phyloP scores from a whole-genome alignment of 2,329 filamentous ascomycete genomes.

The Fusarium sp. region DNA sequence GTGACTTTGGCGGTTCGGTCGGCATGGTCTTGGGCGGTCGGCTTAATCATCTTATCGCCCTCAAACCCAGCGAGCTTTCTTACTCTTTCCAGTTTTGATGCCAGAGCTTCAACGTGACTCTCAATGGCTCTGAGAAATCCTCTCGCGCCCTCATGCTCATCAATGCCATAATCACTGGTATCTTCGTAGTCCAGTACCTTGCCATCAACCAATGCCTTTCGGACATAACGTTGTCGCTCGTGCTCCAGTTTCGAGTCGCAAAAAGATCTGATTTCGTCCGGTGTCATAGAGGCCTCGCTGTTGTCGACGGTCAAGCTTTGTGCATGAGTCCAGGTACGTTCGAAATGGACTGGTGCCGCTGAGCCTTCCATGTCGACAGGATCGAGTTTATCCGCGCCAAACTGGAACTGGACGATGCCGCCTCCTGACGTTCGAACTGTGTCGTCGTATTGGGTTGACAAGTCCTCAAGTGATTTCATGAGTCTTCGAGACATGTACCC shows the following conservation, averaged over 20 bases:
- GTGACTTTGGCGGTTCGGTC: constrained; percentile 89
- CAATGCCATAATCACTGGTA: constrained; percentile 73
- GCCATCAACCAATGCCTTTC: constrained; percentile 70
- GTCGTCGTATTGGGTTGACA: constrained; percentile 92
- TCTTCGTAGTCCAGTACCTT: constrained; percentile 77
- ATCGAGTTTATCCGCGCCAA: constrained; percentile 94
- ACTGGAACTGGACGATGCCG: constrained; percentile 95
- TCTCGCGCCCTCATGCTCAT: constrained; percentile 84
- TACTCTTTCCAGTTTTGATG: constrained; percentile 68
- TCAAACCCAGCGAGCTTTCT: constrained; percentile 65
- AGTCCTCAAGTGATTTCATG: constrained; percentile 97
- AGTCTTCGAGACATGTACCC: constrained; percentile 98
- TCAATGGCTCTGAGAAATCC: constrained; percentile 84
- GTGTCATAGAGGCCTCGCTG: constrained; percentile 76
- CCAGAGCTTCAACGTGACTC: constrained; percentile 73
- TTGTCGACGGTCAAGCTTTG: constrained; percentile 84
- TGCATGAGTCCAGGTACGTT: constrained; percentile 87
- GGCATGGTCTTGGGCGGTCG: constrained; percentile 56
- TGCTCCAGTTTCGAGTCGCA: constrained; percentile 75
- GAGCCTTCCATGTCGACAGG: constrained; percentile 98
- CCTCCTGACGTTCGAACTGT: constrained; percentile 93
- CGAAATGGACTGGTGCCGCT: constrained; percentile 91
- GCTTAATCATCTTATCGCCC: constrained; percentile 36
- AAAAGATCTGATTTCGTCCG: constrained; percentile 76
- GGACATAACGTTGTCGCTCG: constrained; percentile 73